Base-by-base conservation (phyloP, 1,139 yeast genomes). In the Nakaseomyces nivariensis region DNA sequence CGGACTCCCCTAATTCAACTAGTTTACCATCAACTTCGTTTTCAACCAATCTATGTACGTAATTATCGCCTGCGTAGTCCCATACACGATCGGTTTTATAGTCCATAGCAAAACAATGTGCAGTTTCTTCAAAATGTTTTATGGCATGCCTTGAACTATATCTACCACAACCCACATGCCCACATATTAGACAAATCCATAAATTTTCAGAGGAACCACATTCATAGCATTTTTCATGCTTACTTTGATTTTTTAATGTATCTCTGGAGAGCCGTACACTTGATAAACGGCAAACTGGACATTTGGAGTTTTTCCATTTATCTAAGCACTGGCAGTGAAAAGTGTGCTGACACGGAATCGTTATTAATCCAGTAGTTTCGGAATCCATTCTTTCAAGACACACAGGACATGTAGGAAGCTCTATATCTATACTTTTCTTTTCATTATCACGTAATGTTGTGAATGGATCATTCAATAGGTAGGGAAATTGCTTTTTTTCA, bases 81-180 rank as follows among this genome's bases (percentile, higher is more conserved):
- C 97, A 90, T 1, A 90, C 96, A 47, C 97, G 72, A 53, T 90
- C 94, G 0, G 95, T 79, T 17, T 74, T 71, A 44, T 85, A 72
- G 63, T 89, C 96, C 96, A 90, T 88, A 0, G 96, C 86, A 69
- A 87, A 90, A 61, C 96, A 86, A 66, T 90, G 97, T 3, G 86
- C 84, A 0, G 95, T 82, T 13, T 72, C 72, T 22, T 81, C 77
- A 65, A 80, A 89, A 66, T 90, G 97, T 56, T 82, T 79, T 46
- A 86, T 77, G 0, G 96, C 95, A 69, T 90, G 97, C 49, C 86
- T 90, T 47, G 82, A 80, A 48, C 88, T 86, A 64, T 90, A 90
- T 55, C 97, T 70, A 11, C 96, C 95, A 69, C 97, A 90, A 0
- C 96, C 97, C 31, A 88, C 73, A 55, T 81, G 78, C 0, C 97